Base-by-base conservation (phyloP, 2,329 filamentous ascomycete species). In the Sphaerulina vaccinii region DNA sequence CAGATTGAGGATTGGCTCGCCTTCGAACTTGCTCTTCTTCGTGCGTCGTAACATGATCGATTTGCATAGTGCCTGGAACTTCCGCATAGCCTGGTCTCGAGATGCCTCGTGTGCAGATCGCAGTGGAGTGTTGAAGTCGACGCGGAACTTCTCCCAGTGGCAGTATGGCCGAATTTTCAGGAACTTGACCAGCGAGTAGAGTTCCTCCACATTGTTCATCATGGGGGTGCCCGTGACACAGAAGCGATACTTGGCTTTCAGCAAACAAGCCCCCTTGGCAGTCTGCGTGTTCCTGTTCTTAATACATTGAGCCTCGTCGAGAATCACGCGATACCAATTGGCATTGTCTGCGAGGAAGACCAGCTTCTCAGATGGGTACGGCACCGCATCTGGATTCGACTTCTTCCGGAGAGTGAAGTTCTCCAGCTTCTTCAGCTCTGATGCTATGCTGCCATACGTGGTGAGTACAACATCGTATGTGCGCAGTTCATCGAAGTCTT, bases 181-280 rank as follows among this genome's bases (percentile, higher is more conserved):
- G 65, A 95, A 96, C 2, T 81, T 79, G 38, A 96, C 76, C 16
- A 95, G 72, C 0, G 89, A 87, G 63, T 82, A 90, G 2, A 95
- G 75, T 62, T 96, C 91, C 19, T 81, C 75, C 2, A 92, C 82
- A 10, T 79, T 83, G 62, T 96, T 96, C 86, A 93, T 93, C 86
- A 92, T 90, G 0, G 88, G 88, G 0, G 88, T 93, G 21, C 88
- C 88, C 2, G 85, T 89, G 68, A 92, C 79, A 64, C 86, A 90
- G 73, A 88, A 84, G 41, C 88, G 79, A 64, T 87, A 81, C 29
- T 73, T 75, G 11, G 86, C 75, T 54, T 79, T 71, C 13, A 93
- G 69, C 9, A 71, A 67, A 59, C 75, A 80, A 23, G 81, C 81
- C 3, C 82, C 87, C 56, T 77, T 76, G 1, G 86, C 80, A 4